These are phyloP conservation scores for Knoxdaviesia capensis DNA, from an alignment of 2,329 filamentous ascomycete species.

Conservation along the genomic window DNA sequence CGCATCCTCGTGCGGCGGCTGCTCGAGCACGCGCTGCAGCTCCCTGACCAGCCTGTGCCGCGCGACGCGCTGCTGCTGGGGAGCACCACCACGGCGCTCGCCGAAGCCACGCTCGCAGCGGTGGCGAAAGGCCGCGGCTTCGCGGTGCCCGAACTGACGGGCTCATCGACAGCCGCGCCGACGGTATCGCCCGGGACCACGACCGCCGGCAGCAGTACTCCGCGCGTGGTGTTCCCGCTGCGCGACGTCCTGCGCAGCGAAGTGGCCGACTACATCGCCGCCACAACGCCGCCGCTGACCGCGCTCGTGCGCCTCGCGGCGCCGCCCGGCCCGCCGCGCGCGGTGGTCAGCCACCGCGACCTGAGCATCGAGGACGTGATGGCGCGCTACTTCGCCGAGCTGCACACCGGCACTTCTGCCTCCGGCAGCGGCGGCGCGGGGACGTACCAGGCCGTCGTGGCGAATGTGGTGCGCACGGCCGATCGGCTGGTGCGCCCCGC, in stretches of 20 bases:
- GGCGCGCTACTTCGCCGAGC: conserved; percentile 62
- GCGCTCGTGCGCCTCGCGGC: conserved; percentile 16
- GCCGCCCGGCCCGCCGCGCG: conserved; percentile 9
- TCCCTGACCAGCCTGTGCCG: no score
- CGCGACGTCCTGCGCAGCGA: conserved; percentile 75
- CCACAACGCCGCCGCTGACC: conserved; percentile 29
- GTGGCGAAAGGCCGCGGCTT: conserved; percentile 83
- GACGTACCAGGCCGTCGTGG: conserved; percentile 76
- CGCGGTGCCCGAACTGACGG: conserved; percentile 63
- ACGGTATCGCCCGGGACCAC: conserved; percentile 11
- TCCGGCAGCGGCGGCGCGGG: conserved; percentile 55
- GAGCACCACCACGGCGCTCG: conserved; percentile 71
- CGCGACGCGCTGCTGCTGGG: conserved; percentile 58
- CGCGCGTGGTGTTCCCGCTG: conserved; percentile 51
- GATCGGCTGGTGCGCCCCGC: conserved; percentile 46
- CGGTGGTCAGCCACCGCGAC: conserved; percentile 46
- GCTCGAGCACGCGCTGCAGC: no score
- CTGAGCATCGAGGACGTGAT: conserved; percentile 85
- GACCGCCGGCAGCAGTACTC: conserved; percentile 5
- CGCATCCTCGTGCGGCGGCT: conserved; percentile 52
- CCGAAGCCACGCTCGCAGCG: conserved; percentile 67
- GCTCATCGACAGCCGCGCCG: conserved; percentile 27
- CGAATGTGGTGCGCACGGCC: conserved; percentile 88
- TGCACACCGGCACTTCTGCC: no score
- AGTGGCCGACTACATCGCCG: conserved; percentile 42